Evolutionary conservation across 805 yeast genomes (phyloP).

Genomic region (Clavispora asparagi): DNA sequence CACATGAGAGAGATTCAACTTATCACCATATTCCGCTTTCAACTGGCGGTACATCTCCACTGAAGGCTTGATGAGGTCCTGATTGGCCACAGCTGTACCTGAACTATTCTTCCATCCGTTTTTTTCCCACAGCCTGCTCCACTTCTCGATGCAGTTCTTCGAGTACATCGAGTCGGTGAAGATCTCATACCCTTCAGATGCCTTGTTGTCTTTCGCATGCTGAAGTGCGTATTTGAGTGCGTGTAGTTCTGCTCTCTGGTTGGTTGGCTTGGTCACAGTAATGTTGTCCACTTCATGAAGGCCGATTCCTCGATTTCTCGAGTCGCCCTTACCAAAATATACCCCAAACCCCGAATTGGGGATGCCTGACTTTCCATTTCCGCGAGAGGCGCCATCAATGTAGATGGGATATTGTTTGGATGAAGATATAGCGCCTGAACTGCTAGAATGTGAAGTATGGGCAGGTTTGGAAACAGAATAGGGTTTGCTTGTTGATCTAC

Average conservation of each 20-base stretch:
- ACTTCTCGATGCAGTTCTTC: constrained; percentile 48
- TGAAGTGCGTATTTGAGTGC: constrained; percentile 54
- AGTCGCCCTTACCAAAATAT: constrained; percentile 53
- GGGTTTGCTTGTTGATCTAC: not conserved
- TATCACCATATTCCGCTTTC: constrained; percentile 29
- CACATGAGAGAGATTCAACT: constrained; percentile 54
- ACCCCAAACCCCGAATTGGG: constrained; percentile 69
- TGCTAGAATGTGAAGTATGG: not conserved
- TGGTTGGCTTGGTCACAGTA: constrained; percentile 45
- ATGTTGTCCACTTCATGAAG: constrained; percentile 31
- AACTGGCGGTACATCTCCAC: constrained; percentile 27
- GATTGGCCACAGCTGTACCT: constrained; percentile 46
- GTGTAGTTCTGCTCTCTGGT: constrained; percentile 73
- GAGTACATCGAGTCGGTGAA: constrained; percentile 71
- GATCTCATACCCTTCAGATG: constrained; percentile 34
- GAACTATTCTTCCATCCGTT: constrained; percentile 49
- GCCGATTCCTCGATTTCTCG: constrained; percentile 51
- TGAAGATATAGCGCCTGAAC: no score
- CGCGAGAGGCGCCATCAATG: constrained; percentile 75
- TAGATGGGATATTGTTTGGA: constrained; percentile 33
- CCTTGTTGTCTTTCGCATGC: constrained; percentile 13
- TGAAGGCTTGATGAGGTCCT: constrained; percentile 41
- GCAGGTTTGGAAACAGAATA: not conserved
- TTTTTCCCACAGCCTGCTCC: constrained; percentile 53
- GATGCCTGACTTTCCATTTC: constrained; percentile 45